Evolutionary conservation across 495 filamentous ascomycete species (phyloP).

Genomic region (Lepidopterella palustris): DNA sequence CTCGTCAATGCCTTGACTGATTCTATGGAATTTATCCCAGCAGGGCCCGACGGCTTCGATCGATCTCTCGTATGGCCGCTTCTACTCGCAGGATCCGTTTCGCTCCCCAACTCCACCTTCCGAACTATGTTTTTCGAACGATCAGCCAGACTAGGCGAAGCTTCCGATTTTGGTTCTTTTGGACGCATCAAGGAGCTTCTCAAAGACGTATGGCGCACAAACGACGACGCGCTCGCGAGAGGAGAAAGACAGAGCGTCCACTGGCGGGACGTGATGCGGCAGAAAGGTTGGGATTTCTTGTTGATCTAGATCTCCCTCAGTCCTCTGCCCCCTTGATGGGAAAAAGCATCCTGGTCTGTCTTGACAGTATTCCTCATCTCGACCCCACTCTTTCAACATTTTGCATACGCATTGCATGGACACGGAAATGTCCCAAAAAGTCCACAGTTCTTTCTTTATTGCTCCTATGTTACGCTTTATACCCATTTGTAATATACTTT

Average conservation of each 20-base stretch:
- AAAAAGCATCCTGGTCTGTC: slow-evolving; percentile 29
- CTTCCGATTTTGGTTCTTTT: slow-evolving; percentile 75
- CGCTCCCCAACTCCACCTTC: slow-evolving; percentile 62
- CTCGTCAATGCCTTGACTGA: slow-evolving; percentile 67
- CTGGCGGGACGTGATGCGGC: slow-evolving; percentile 93
- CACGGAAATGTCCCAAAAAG: too few species aligned
- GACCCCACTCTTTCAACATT: neutral
- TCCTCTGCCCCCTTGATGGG: slow-evolving; percentile 28
- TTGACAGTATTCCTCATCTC: slow-evolving; percentile 11
- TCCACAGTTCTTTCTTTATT: slow-evolving; percentile 10
- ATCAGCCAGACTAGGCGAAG: slow-evolving; percentile 61
- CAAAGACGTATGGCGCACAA: slow-evolving; percentile 72
- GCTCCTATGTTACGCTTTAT: slow-evolving; percentile 28
- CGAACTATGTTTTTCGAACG: slow-evolving; percentile 68
- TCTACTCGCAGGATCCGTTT: slow-evolving; percentile 73
- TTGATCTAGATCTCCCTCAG: slow-evolving; percentile 62
- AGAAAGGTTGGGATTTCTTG: slow-evolving; percentile 86
- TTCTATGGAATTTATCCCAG: slow-evolving; percentile 69
- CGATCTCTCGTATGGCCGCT: slow-evolving; percentile 90
- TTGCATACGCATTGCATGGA: slow-evolving; percentile 1
- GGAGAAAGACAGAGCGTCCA: slow-evolving; percentile 60
- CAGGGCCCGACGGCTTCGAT: slow-evolving; percentile 76
- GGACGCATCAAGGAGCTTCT: slow-evolving; percentile 74
- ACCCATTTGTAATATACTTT: slow-evolving; percentile 33
- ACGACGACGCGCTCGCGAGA: slow-evolving; percentile 48